These are phyloP conservation scores for Ceratocystis lukuohia DNA, from an alignment of 2,329 filamentous ascomycete genomes.

Conservation along the genomic window DNA sequence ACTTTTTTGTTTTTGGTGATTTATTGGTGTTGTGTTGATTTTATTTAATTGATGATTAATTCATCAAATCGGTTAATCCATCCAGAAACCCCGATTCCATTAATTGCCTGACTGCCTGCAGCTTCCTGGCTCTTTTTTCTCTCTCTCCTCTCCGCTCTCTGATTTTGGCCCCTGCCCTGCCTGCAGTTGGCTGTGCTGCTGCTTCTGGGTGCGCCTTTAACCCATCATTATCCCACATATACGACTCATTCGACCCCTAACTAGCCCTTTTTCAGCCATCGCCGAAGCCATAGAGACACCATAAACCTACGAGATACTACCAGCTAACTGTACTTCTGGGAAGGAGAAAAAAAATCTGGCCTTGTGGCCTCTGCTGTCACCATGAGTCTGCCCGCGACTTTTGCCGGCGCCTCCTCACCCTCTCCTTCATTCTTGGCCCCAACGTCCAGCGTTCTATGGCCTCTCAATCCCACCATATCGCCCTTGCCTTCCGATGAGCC, in stretches of 20 bases:
- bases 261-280: too few species aligned
- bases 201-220: background rate
- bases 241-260: too few species aligned
- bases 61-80: background rate
- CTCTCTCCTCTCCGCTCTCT: background rate
- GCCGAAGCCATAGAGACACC: too few species aligned
- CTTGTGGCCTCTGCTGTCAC: background rate
- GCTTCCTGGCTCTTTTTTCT: background rate
- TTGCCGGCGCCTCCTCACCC: slow-evolving; percentile 2
- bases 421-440: background rate
- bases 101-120: background rate
- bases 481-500: slow-evolving; percentile 6
- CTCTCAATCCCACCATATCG: slow-evolving; percentile 11
- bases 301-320: too few species aligned
- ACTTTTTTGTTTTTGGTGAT: too few species aligned
- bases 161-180: background rate
- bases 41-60: too few species aligned
- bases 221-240: background rate
- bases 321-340: too few species aligned
- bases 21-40: too few species aligned
- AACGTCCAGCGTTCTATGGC: slow-evolving; percentile 7
- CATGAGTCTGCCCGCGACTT: slow-evolving; percentile 4
- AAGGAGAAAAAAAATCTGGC: too few species aligned
- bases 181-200: background rate
- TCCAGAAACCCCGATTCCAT: background rate